Conservation (phyloP, 805 yeast species). For the Candida corydali region DNA sequence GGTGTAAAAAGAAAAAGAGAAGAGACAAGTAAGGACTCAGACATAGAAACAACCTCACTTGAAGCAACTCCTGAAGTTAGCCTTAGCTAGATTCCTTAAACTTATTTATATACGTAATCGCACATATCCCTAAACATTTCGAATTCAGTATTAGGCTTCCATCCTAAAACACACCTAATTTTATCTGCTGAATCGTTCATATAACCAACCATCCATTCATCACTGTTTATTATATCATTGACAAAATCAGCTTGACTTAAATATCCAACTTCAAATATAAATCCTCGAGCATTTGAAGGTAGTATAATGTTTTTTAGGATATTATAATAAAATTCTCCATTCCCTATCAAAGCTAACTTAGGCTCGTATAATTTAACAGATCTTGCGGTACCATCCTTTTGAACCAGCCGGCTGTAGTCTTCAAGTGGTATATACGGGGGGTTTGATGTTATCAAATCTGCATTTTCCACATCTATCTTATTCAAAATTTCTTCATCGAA, state of each 20-base stretch:
- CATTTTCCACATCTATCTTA: constrained; percentile 6
- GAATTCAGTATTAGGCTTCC: constrained; percentile 28
- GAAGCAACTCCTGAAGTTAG: constrained; percentile 4
- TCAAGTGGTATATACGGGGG: constrained; percentile 78
- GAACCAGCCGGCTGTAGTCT: constrained; percentile 36
- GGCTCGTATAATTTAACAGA: constrained; percentile 81
- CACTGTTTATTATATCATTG: constrained; percentile 11
- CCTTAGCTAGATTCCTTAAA: too few species aligned
- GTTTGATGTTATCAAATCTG: constrained; percentile 69
- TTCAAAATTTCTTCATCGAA: constrained; percentile 8
- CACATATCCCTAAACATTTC: constrained; percentile 7
- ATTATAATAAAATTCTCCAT: constrained; percentile 62
- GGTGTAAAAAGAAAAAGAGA: constrained; percentile 41
- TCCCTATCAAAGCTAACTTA: constrained; percentile 70
- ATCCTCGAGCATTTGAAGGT: constrained; percentile 44
- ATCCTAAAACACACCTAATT: constrained; percentile 63
- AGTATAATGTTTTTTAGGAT: constrained; percentile 44
- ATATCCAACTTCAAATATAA: constrained; percentile 78
- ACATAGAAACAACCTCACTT: background rate
- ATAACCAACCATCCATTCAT: constrained; percentile 49
- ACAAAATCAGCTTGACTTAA: constrained; percentile 50
- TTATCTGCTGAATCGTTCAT: constrained; percentile 48
- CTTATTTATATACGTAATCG: constrained; percentile 7
- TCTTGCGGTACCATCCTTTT: constrained; percentile 42
- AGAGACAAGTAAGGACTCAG: constrained; percentile 3